Base-by-base conservation (phyloP, 306 rosid genomes). In the Elaeagnus macrophylla region DNA sequence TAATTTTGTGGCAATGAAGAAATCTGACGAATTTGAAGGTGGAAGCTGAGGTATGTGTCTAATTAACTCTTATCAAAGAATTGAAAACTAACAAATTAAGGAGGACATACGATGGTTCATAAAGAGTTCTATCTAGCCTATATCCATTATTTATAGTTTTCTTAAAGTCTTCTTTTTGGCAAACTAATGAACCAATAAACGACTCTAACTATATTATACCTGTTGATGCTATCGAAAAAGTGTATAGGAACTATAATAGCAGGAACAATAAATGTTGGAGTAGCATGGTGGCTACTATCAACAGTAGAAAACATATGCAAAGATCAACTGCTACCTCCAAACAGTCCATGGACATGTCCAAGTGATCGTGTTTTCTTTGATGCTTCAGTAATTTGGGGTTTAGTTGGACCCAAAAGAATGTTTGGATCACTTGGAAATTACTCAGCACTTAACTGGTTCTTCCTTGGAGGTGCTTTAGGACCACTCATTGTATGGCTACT, bases 271-370 rank as follows among this genome's bases (percentile, higher is more conserved):
- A 67, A 73, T 12, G 42, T 73, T 12, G 59, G 70, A n/a, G 58
- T 56, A 20, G 74, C 74, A 37, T 68, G 78, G 78, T 68, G 74
- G 74, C 57, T 73, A 16, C 56, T 67, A 5, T 38, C 15, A 10
- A 57, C 64, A 12, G 60, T 67, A 19, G 37, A 51, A 19, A 59
- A 68, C 48, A 73, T 73, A 44, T 73, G 78, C 17, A 52, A 53
- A 10, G 53, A 12, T 12, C 57, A 56, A 0, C 38, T 64, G 39
- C 67, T 73, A 40, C 74, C 64, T 25, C 50, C 67, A 12, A 68
- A 50, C 12, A 73, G 78, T 46, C 74, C 70, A 2, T 73, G 78
- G 78, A 73, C 78, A 5, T 73, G 74, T 44, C 71, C 74, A 0
- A 12, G 41, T 11, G 74, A 73, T 11, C 41, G 53, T 0, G 78